Conservation (phyloP, 495 filamentous ascomycete species). For the Penicillium pulvis region DNA sequence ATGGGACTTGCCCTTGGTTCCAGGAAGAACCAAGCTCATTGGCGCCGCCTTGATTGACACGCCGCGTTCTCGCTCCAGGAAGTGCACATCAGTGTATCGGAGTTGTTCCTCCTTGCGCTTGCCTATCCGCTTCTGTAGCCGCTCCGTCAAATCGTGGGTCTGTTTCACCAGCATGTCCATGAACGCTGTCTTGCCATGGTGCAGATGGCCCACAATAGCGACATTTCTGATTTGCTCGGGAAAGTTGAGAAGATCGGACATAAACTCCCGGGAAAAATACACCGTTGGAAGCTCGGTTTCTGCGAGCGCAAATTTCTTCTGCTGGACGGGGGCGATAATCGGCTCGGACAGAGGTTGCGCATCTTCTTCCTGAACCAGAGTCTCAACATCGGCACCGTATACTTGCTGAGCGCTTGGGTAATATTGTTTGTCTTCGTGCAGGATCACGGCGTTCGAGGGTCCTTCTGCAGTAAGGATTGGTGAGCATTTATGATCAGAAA, state of each 20-base stretch:
- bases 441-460: conserved; percentile 93
- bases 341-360: conserved; percentile 88
- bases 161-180: conserved; percentile 98
- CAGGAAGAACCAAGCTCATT: conserved; percentile 89
- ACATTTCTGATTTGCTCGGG: conserved; percentile 93
- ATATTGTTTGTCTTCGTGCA: conserved; percentile 99
- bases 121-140: conserved; percentile 75
- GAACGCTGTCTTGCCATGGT: conserved; percentile 96
- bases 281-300: conserved; percentile 90
- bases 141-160: conserved; percentile 82
- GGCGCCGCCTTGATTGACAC: conserved; percentile 93
- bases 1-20: conserved; percentile 91
- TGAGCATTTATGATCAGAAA: conserved; percentile 6
- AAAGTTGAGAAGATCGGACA: conserved; percentile 95
- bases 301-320: conserved; percentile 94
- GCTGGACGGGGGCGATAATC: conserved; percentile 88
- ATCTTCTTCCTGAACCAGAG: conserved; percentile 96
- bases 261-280: conserved; percentile 82
- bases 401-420: conserved; percentile 95
- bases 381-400: conserved; percentile 92
- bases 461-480: conserved; percentile 60
- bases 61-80: conserved; percentile 85
- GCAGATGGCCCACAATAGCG: conserved; percentile 87
- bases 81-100: conserved; percentile 89
- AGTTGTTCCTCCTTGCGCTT: conserved; percentile 87